These are phyloP conservation scores for Aotearoamyces nothofagi DNA, from an alignment of 2,329 filamentous ascomycete genomes.

Conservation along the genomic window DNA sequence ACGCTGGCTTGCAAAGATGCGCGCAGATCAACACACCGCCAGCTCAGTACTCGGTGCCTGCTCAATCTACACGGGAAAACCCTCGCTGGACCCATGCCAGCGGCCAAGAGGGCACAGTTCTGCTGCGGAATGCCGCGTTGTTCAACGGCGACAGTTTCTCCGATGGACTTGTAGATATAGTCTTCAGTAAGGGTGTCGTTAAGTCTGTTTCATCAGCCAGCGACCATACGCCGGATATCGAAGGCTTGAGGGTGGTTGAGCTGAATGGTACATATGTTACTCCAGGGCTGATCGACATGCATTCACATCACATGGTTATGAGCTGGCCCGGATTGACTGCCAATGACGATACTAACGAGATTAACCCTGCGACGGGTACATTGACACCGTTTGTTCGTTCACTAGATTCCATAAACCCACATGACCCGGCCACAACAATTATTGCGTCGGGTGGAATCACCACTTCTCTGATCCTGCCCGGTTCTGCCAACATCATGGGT, in stretches of 20 bases:
- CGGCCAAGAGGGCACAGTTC: constrained; percentile 22
- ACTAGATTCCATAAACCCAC: constrained; percentile 26
- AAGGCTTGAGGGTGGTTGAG: constrained; percentile 14
- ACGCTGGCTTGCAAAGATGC: constrained; percentile 15
- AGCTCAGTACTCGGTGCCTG: constrained; percentile 11
- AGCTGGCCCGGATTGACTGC: constrained; percentile 20
- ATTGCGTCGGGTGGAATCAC: constrained; percentile 29
- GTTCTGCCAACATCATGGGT: constrained; percentile 28
- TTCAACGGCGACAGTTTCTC: constrained; percentile 26
- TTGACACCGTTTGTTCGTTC: constrained; percentile 24
- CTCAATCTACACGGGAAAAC: constrained; percentile 17
- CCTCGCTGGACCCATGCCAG: constrained; percentile 24
- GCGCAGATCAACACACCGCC: constrained; percentile 11
- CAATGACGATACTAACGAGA: constrained; percentile 23
- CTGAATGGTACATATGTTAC: constrained; percentile 25
- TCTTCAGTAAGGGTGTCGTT: constrained; percentile 24
- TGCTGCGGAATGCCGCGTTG: constrained; percentile 26
- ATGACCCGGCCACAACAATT: constrained; percentile 22
- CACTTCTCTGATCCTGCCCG: constrained; percentile 28
- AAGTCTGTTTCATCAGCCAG: constrained; percentile 14
- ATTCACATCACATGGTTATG: constrained; percentile 25
- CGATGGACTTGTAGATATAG: constrained; percentile 21
- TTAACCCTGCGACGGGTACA: constrained; percentile 18
- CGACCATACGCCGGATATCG: constrained; percentile 4
- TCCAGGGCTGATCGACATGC: constrained; percentile 29